A percentile compares a stretch with the other conserved stretches of the same genome.
phyloP scores from a whole-genome alignment of 2,329 filamentous ascomycete species.

The Xylaria sp. region DNA sequence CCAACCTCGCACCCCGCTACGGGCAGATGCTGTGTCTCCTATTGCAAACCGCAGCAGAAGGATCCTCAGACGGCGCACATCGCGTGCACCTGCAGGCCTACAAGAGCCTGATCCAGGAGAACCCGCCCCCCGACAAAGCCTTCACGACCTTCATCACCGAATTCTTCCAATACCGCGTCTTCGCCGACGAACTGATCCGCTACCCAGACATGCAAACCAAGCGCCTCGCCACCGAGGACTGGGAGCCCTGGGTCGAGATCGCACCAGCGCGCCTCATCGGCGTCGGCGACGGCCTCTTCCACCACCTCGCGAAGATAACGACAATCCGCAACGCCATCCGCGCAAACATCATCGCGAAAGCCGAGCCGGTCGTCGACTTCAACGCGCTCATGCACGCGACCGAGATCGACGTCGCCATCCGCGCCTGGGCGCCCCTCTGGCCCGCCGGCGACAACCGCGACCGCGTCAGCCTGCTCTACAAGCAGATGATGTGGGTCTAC shows the following conservation, averaged over 20 bases:
- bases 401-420: conserved; percentile 68
- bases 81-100: conserved; percentile 74
- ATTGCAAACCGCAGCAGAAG: conserved; percentile 53
- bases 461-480: conserved; percentile 53
- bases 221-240: conserved; percentile 40
- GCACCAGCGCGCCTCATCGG: conserved; percentile 61
- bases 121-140: conserved; percentile 57
- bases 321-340: conserved; percentile 70
- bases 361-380: conserved; percentile 68
- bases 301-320: conserved; percentile 72
- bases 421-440: conserved; percentile 66
- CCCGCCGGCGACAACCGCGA: conserved; percentile 52
- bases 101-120: conserved; percentile 61
- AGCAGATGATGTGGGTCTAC: conserved; percentile 63
- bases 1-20: conserved; percentile 50
- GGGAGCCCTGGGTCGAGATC: conserved; percentile 39
- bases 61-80: conserved; percentile 61
- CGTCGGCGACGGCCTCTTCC: conserved; percentile 75
- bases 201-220: conserved; percentile 37
- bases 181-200: conserved; percentile 57
- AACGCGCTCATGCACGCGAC: conserved; percentile 65
- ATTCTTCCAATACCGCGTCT: conserved; percentile 81
- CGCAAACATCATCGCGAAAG: conserved; percentile 54
- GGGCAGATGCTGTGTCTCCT: conserved; percentile 59
- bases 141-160: conserved; percentile 62